Conservation (phyloP, 768 basidiomycete species). For the Lactifluus hygrophoroides region DNA sequence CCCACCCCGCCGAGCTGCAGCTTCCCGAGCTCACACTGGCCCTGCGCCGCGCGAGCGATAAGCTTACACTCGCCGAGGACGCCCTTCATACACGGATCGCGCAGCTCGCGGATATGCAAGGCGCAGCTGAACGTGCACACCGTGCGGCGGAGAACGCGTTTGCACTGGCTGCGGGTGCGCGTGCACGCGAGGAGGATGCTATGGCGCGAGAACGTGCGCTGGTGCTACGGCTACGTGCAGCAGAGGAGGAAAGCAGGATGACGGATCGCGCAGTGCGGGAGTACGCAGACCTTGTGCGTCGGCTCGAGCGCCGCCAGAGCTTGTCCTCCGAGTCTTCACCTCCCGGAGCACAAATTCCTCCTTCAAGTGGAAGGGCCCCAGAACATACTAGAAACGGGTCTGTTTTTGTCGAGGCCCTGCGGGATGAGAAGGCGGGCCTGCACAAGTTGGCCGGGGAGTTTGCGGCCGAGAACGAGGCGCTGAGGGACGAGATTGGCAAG, state of each 20-base stretch:
- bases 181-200: conserved; percentile 47
- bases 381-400: conserved; percentile 14
- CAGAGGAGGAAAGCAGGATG: conserved; percentile 53
- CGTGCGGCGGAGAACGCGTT: conserved; percentile 43
- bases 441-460: conserved; percentile 43
- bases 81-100: conserved; percentile 40
- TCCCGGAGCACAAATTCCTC: background rate
- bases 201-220: conserved; percentile 42
- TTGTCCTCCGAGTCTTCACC: conserved; percentile 11
- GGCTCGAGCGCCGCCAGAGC: conserved; percentile 42
- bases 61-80: conserved; percentile 54
- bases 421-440: conserved; percentile 41
- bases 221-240: conserved; percentile 35
- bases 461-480: conserved; percentile 36
- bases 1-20: conserved; percentile 32
- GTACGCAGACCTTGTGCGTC: conserved; percentile 68
- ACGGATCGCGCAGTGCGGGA: conserved; percentile 58
- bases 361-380: conserved; percentile 2
- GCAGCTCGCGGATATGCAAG: conserved; percentile 37
- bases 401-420: conserved; percentile 26
- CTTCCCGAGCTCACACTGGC: conserved; percentile 56
- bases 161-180: conserved; percentile 43
- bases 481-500: conserved; percentile 38
- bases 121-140: conserved; percentile 37
- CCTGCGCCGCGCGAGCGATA: conserved; percentile 58